Evolutionary conservation across 352 stramenopile species (phyloP), one percentile per base, ranked within the genome.

Genomic region (Phytophthora sp.): DNA sequence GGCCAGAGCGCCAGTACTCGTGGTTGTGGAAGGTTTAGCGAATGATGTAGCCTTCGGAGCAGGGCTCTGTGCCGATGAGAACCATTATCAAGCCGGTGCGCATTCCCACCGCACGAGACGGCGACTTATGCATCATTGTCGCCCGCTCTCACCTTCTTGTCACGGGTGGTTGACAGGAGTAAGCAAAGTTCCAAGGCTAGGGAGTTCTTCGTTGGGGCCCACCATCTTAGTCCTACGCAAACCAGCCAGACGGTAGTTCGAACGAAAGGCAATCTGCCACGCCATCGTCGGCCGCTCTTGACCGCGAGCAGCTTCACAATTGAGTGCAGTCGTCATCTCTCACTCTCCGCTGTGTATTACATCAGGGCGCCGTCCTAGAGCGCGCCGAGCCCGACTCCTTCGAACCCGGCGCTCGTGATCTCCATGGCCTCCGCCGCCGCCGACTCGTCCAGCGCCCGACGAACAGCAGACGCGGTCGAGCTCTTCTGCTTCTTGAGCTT

Each of bases 301-400:
- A 39, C 32, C n/a, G 32, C n/a, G n/a, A n/a, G n/a, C n/a, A n/a
- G n/a, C n/a, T n/a, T n/a, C n/a, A n/a, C n/a, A n/a, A n/a, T n/a
- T n/a, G n/a, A n/a, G n/a, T 39, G 32, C 13, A 7, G 32, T 20
- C 37, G n/a, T 15, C 32, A 28, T 17, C 13, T 43, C 31, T 55
- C 37, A 26, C 27, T 45, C 34, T 63, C 42, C 31, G 28, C 26
- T 23, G 13, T 67, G 46, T 70, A 62, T 71, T 71, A 66, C 54
- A n/a, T n/a, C n/a, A n/a, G 9, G 7, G 15, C 5, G n/a, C 54
- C 30, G 32, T 24, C 12, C 69, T 76, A 95, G 10, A 95, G 77
- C 52, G 78, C 72, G 39, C 70, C 73, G 20, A 91, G 42, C 17
- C 87, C 87, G 31, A 95, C 56, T 34, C 82, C 87, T 54, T 95